Evolutionary conservation across 1,284 basidiomycete species (phyloP).

Genomic region (Cystobasidium sp.): DNA sequence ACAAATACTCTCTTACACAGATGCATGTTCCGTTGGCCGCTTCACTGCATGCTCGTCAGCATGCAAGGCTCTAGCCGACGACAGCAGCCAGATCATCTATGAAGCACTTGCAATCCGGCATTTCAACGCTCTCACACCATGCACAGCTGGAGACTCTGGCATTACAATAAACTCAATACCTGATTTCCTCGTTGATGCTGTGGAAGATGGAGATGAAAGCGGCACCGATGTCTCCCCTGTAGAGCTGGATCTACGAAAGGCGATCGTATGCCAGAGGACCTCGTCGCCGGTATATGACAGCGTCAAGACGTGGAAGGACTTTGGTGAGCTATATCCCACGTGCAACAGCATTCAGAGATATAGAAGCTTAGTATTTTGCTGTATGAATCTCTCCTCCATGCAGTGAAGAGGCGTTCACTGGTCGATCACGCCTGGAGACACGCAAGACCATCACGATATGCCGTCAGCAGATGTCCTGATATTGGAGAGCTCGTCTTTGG

Average conservation of each 20-base stretch:
- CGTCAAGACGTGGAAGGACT: constrained; percentile 20
- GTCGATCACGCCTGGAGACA: constrained; percentile 15
- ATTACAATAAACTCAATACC: neutral
- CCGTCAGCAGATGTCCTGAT: neutral
- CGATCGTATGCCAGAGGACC: constrained; percentile 25
- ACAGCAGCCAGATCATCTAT: constrained; percentile 28
- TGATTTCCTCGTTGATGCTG: constrained; percentile 3
- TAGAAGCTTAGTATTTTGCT: neutral
- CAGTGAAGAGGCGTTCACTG: constrained; percentile 19
- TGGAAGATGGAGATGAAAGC: neutral
- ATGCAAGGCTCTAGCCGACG: constrained; percentile 17
- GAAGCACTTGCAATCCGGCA: constrained; percentile 16
- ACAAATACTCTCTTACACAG: constrained; percentile 20
- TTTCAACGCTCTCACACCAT: constrained; percentile 4
- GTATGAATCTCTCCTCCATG: too few relatives aligned
- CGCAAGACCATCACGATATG: constrained; percentile 21
- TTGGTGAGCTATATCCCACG: constrained; percentile 13
- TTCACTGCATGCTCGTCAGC: neutral
- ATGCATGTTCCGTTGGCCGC: constrained; percentile 10
- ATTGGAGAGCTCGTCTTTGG: neutral
- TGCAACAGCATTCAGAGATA: neutral
- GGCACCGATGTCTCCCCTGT: neutral
- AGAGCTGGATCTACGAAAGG: constrained; percentile 1
- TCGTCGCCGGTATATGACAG: constrained; percentile 20
- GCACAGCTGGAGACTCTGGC: constrained; percentile 33